Percentiles rank a stretch among this genome's conserved stretches.
These are phyloP conservation scores for Phyllostachys edulis DNA, from an alignment of 176 grass and related monocot species.

Conservation along the genomic window DNA sequence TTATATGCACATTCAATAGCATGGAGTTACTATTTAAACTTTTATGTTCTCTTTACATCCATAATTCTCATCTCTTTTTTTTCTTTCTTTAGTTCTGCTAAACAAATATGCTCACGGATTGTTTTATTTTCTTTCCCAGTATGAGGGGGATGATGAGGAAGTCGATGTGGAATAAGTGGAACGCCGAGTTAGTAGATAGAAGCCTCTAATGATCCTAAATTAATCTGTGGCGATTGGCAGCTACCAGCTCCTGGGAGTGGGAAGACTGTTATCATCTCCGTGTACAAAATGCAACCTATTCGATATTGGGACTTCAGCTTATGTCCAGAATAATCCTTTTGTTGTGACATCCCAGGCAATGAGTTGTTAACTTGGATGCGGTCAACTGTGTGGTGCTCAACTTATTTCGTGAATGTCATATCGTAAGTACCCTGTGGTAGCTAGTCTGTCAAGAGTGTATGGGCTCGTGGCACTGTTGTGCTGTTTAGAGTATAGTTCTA, in stretches of 20 bases:
- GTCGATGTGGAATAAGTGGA: slow-evolving; percentile 60
- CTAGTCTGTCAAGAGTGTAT: too few species aligned
- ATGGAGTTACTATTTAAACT: not conserved
- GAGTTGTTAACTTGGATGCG: not conserved
- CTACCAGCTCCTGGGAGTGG: not conserved
- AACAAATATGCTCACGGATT: slow-evolving; percentile 8
- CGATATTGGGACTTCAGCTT: not conserved
- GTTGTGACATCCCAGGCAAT: not conserved
- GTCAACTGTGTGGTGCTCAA: not conserved
- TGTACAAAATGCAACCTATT: slow-evolving; percentile 37
- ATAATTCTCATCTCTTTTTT: not conserved
- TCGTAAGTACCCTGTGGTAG: not conserved
- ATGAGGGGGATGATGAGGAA: slow-evolving; percentile 58
- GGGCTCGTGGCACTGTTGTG: not conserved
- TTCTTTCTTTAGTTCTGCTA: not conserved
- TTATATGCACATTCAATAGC: not conserved
- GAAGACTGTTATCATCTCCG: not conserved
- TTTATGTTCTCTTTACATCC: not conserved
- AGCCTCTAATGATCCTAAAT: slow-evolving; percentile 29
- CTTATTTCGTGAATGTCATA: not conserved
- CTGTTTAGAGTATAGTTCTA: too few species aligned
- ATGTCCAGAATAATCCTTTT: not conserved
- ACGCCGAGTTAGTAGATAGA: slow-evolving; percentile 26
- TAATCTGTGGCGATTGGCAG: not conserved
- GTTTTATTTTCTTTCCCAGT: slow-evolving; percentile 41